phyloP scores from a whole-genome alignment of 2,329 filamentous ascomycete species.

The Fusarium devonianum region DNA sequence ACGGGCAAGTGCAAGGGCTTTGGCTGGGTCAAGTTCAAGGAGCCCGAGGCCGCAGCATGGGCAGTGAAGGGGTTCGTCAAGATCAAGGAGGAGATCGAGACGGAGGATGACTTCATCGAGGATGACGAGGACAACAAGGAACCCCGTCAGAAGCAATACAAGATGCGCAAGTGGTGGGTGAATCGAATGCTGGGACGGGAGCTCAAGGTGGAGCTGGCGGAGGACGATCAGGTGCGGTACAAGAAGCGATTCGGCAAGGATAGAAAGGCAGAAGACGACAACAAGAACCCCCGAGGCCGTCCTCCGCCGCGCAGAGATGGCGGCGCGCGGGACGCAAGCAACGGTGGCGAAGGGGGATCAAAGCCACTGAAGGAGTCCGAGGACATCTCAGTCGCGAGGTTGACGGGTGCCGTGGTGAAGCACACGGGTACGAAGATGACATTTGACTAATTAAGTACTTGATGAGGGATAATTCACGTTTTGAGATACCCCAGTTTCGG shows the following conservation, averaged over 20 bases:
- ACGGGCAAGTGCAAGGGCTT: conserved; percentile 98
- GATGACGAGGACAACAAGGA: conserved; percentile 53
- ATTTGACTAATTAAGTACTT: conserved; percentile 66
- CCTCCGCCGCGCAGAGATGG: conserved; percentile 47
- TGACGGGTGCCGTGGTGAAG: conserved; percentile 82
- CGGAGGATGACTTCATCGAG: conserved; percentile 66
- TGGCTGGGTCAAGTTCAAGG: conserved; percentile 91
- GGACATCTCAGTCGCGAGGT: conserved; percentile 63
- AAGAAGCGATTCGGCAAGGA: conserved; percentile 92
- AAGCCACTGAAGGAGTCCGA: conserved; percentile 53
- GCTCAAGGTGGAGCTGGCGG: conserved; percentile 90
- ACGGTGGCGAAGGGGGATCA: conserved; percentile 7
- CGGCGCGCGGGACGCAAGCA: conserved; percentile 42
- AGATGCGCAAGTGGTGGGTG: conserved; percentile 79
- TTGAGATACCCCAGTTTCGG: conserved; percentile 36
- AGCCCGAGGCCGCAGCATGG: conserved; percentile 73
- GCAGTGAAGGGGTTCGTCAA: conserved; percentile 80
- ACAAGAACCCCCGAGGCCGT: conserved; percentile 40
- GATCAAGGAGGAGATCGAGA: conserved; percentile 70
- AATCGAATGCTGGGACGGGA: conserved; percentile 82
- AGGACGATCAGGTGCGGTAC: conserved; percentile 87
- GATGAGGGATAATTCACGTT: conserved; percentile 30
- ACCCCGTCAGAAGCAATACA: conserved; percentile 59
- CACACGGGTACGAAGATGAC: conserved; percentile 80
- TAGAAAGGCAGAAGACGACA: conserved; percentile 41